Conservation (phyloP, 2,329 filamentous ascomycete genomes). For the Fusarium sp. region DNA sequence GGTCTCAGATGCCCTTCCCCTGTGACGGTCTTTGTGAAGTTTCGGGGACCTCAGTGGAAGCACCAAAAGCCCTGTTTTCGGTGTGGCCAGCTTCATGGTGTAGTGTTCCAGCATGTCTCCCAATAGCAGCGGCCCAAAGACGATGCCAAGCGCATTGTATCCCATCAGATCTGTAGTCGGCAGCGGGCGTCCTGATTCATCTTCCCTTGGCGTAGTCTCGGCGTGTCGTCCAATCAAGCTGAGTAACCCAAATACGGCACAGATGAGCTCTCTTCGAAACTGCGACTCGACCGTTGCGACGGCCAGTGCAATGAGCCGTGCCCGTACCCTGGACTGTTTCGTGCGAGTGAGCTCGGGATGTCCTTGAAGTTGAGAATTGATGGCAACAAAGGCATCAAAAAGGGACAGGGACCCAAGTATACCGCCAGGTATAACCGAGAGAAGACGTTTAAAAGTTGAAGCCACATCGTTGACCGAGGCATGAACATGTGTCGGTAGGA, state of each 20-base stretch:
- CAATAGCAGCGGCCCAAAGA: conserved; percentile 70
- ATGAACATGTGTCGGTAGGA: conserved; percentile 66
- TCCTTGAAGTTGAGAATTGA: conserved; percentile 63
- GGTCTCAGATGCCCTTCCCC: conserved; percentile 23
- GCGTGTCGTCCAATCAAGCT: conserved; percentile 66
- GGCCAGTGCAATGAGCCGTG: conserved; percentile 70
- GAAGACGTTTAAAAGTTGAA: conserved; percentile 70
- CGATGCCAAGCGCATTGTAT: conserved; percentile 67
- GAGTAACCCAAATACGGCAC: conserved; percentile 70
- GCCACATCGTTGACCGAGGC: conserved; percentile 70
- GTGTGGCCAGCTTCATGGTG: conserved; percentile 55
- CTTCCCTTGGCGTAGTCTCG: conserved; percentile 61
- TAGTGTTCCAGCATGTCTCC: conserved; percentile 64
- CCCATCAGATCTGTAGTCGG: conserved; percentile 68
- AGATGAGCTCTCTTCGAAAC: conserved; percentile 69
- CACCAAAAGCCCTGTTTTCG: conserved; percentile 53
- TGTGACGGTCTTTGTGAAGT: conserved; percentile 44
- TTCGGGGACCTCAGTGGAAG: conserved; percentile 55
- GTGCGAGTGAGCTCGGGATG: conserved; percentile 61
- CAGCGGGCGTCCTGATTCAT: conserved; percentile 59
- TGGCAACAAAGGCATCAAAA: conserved; percentile 68
- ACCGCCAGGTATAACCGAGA: conserved; percentile 69
- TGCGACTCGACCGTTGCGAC: conserved; percentile 66
- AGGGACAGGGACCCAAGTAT: conserved; percentile 68
- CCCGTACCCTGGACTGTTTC: conserved; percentile 64